A percentile compares a stretch with the other conserved stretches of the same genome.
These are phyloP conservation scores for Sarcodon aspratus DNA, from an alignment of 768 basidiomycete genomes.

Conservation along the genomic window DNA sequence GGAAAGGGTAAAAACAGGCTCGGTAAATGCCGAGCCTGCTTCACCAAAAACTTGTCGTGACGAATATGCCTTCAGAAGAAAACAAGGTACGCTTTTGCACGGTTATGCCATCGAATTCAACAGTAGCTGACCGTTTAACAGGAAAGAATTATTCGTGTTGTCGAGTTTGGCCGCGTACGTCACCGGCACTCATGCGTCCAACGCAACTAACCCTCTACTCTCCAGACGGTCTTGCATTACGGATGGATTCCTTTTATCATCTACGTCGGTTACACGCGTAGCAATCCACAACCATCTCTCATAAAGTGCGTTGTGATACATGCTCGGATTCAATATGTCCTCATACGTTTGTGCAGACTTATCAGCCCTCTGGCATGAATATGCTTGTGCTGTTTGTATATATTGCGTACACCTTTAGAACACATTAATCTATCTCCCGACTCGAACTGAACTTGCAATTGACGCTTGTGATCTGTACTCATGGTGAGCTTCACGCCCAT, in stretches of 20 bases:
- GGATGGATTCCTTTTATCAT: constrained; percentile 97
- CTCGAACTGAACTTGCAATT: constrained; percentile 6
- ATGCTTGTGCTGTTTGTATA: constrained; percentile 10
- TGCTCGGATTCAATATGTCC: background rate
- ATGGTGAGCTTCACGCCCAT: background rate
- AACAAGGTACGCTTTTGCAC: constrained; percentile 51
- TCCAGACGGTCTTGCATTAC: constrained; percentile 82
- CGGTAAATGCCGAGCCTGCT: constrained; percentile 17
- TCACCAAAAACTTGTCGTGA: background rate
- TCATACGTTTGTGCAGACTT: constrained; percentile 38
- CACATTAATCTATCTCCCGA: constrained; percentile 7
- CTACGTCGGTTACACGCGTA: constrained; percentile 87
- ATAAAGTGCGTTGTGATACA: constrained; percentile 69
- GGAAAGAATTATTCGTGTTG: constrained; percentile 76
- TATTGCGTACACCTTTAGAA: constrained; percentile 10
- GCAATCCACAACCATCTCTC: constrained; percentile 88
- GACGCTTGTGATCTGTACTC: background rate
- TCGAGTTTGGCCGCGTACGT: constrained; percentile 76
- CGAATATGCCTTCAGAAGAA: constrained; percentile 78
- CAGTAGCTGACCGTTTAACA: constrained; percentile 15
- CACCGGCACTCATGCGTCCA: constrained; percentile 4
- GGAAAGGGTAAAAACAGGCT: constrained; percentile 6
- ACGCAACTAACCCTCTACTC: background rate
- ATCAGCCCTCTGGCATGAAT: constrained; percentile 86
- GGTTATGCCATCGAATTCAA: background rate